Conservation (phyloP, 192 early-diverging fungal genomes). For the Backusella psychrophila region DNA sequence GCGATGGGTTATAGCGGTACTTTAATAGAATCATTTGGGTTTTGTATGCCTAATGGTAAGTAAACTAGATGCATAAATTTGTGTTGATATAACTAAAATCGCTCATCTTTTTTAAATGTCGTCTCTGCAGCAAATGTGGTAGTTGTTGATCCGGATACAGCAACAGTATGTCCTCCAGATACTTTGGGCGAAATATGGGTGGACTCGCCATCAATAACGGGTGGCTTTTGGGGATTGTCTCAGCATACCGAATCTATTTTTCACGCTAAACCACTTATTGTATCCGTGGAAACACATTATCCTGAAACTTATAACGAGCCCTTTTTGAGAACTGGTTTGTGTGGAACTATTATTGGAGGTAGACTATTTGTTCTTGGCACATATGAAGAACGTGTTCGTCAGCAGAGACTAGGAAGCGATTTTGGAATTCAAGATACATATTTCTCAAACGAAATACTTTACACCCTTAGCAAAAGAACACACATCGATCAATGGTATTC, state of each 20-base stretch:
- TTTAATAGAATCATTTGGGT: conserved; percentile 55
- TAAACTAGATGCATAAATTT: neutral
- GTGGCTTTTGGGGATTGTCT: conserved; percentile 77
- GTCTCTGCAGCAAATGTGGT: conserved; percentile 56
- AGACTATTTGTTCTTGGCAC: conserved; percentile 75
- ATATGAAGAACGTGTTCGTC: conserved; percentile 74
- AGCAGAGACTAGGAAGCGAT: conserved; percentile 34
- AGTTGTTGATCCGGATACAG: conserved; percentile 81
- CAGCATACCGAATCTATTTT: conserved; percentile 75
- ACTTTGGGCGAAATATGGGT: conserved; percentile 88
- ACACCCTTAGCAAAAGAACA: conserved; percentile 23
- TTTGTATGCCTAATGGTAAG: conserved; percentile 58
- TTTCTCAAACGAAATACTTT: conserved; percentile 37
- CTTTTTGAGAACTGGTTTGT: conserved; percentile 75
- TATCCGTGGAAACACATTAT: conserved; percentile 44
- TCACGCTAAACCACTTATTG: conserved; percentile 58
- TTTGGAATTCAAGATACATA: conserved; percentile 34
- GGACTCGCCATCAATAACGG: conserved; percentile 66
- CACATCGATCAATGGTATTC: conserved; percentile 46
- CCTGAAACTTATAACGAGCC: conserved; percentile 58
- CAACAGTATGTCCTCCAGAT: conserved; percentile 67
- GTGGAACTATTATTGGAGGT: conserved; percentile 68
- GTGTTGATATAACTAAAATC: neutral
- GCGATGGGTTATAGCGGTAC: conserved; percentile 31
- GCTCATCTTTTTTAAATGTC: neutral